Evolutionary conservation across 2,329 filamentous ascomycete genomes (phyloP).

Genomic region (Mariannaea sp.): DNA sequence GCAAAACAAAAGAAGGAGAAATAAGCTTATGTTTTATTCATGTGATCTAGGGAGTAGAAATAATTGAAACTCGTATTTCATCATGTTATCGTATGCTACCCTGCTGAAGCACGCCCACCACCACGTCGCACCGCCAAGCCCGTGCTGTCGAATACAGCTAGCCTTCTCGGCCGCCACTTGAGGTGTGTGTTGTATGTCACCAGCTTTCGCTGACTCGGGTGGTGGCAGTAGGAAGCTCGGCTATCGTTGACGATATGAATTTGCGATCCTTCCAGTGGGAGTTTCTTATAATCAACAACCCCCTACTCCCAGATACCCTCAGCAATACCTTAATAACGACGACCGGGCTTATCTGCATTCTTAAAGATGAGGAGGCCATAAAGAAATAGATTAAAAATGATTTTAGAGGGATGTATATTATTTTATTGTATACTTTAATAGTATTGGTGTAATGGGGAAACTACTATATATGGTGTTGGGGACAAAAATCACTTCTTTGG

Average conservation of each 20-base stretch:
- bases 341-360: slow-evolving; percentile 75
- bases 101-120: no score
- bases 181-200: slow-evolving; percentile 80
- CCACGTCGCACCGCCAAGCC: slow-evolving; percentile 93
- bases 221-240: slow-evolving; percentile 79
- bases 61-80: no score
- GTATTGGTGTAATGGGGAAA: slow-evolving; percentile 65
- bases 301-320: slow-evolving; percentile 84
- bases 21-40: no score
- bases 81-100: no score
- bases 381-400: slow-evolving; percentile 89
- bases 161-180: slow-evolving; percentile 71
- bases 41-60: no score
- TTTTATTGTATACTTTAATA: slow-evolving; percentile 70
- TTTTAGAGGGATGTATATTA: slow-evolving; percentile 70
- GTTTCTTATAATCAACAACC: slow-evolving; percentile 85
- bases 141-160: slow-evolving; percentile 66
- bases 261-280: slow-evolving; percentile 70
- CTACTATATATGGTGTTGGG: no score
- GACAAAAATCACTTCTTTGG: no score
- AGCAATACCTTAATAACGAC: slow-evolving; percentile 72
- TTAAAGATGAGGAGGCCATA: slow-evolving; percentile 89
- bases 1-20: no score
- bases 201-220: slow-evolving; percentile 65
- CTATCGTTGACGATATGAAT: slow-evolving; percentile 67